Evolutionary conservation across 2,329 filamentous ascomycete species (phyloP), one percentile per base, ranked within the genome.

Genomic region (Sordariomycetes sp.): DNA sequence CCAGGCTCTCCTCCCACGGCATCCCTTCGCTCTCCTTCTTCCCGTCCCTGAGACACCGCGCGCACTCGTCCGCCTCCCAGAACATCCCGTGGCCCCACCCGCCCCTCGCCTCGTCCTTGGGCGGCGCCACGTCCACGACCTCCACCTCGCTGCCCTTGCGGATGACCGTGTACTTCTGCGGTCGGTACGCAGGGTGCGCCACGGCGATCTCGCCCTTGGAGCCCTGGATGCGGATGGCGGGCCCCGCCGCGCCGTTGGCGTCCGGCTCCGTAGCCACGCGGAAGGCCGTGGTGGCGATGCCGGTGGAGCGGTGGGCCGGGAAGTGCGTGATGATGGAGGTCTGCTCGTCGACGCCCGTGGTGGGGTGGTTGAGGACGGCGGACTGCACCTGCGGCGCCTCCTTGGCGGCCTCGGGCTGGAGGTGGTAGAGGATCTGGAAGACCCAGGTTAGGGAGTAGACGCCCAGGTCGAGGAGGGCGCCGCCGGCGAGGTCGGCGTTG

Each of bases 381-480:
- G 85, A 80, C 11, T 84, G 74, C 3, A 94, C 85, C 52, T 76
- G 79, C 5, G 91, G 91, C 1, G 80, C 67, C 70, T 89, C 81
- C 64, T 90, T 88, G 58, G 81, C 75, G 25, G 80, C 78, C 63
- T 85, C 78, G 1, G 85, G 79, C 67, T 92, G 87, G 3, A 88
- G 83, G 70, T 91, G 89, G 73, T 96, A 96, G 32, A 96, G 79
- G 52, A 87, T 87, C 73, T 96, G 90, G 79, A 93, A 95, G 55
- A 94, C 81, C 91, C 91, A 96, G 35, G 90, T 95, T 61, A 96
- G 74, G 53, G 89, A 83, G 75, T 96, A 96, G 71, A 96, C 88
- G 61, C 91, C 91, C 59, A 96, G 77, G 71, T 96, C 91, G 55
- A 96, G 79, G 58, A 95, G 75, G 1, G 86, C 87, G 57, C 91